phyloP scores from a whole-genome alignment of 2,329 filamentous ascomycete genomes.

The Diplodia corticola region DNA sequence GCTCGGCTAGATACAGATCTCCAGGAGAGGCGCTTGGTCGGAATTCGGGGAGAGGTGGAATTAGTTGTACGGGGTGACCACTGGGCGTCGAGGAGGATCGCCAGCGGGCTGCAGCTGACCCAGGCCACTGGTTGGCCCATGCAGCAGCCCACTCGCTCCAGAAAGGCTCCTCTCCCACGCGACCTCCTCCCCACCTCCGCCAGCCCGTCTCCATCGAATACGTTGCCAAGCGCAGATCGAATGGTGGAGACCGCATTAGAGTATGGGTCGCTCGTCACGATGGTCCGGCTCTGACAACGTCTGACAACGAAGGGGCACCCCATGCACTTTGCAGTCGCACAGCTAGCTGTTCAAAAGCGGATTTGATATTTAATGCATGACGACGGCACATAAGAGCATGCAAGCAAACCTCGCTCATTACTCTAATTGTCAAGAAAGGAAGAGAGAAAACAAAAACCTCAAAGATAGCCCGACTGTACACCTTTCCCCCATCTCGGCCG shows the following conservation, averaged over 20 bases:
- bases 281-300: too few relatives aligned
- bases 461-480: background rate
- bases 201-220: background rate
- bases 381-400: too few relatives aligned
- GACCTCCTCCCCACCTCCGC: slow-evolving; percentile 6
- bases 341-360: background rate
- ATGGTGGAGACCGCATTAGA: background rate
- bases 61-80: background rate
- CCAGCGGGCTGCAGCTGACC: background rate
- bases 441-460: background rate
- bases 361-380: background rate
- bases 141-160: background rate
- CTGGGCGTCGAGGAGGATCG: slow-evolving; percentile 18
- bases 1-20: slow-evolving; percentile 12
- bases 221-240: background rate
- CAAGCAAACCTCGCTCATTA: background rate
- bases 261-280: too few relatives aligned
- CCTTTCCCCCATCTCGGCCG: background rate
- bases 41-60: background rate
- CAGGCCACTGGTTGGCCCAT: background rate
- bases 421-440: background rate
- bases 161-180: background rate
- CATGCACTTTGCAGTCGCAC: too few relatives aligned
- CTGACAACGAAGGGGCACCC: too few relatives aligned
- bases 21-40: slow-evolving; percentile 3